phyloP scores from a whole-genome alignment of 371 early-diverging fungal species.

The Umbelopsis sp. region DNA sequence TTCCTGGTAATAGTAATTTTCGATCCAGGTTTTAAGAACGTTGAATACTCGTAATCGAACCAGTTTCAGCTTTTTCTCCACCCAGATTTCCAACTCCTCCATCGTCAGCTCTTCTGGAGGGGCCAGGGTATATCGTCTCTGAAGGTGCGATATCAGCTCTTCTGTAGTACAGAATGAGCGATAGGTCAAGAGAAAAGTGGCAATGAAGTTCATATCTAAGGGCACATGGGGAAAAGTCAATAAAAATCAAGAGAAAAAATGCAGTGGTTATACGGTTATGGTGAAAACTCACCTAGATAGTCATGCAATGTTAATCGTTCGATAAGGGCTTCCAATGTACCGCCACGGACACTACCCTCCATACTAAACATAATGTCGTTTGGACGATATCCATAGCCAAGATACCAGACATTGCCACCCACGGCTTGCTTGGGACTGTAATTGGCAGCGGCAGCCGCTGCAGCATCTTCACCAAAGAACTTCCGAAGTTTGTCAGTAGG shows the following conservation, averaged over 20 bases:
- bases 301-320: slow-evolving; percentile 91
- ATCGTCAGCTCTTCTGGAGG: slow-evolving; percentile 73
- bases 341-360: slow-evolving; percentile 85
- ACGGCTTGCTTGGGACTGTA: background rate
- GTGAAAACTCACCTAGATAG: slow-evolving; percentile 37
- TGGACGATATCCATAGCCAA: slow-evolving; percentile 78
- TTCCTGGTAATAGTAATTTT: slow-evolving; percentile 81
- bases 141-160: slow-evolving; percentile 72
- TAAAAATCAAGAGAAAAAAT: too few species aligned
- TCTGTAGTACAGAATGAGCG: slow-evolving; percentile 81
- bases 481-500: slow-evolving; percentile 56
- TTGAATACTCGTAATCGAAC: slow-evolving; percentile 89
- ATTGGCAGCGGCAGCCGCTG: slow-evolving; percentile 3
- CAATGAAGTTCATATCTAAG: slow-evolving; percentile 75
- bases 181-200: slow-evolving; percentile 88
- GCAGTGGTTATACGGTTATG: too few species aligned
- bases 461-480: slow-evolving; percentile 67
- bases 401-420: slow-evolving; percentile 34
- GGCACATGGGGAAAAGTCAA: too few species aligned
- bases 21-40: slow-evolving; percentile 90
- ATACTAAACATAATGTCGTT: slow-evolving; percentile 78
- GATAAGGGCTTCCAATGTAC: slow-evolving; percentile 82
- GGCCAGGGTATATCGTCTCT: slow-evolving; percentile 71
- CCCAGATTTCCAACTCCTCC: slow-evolving; percentile 78
- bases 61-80: slow-evolving; percentile 82